Evolutionary conservation across 1,284 basidiomycete species (phyloP), one percentile per base, ranked within the genome.

Genomic region (Ustilago lituana): DNA sequence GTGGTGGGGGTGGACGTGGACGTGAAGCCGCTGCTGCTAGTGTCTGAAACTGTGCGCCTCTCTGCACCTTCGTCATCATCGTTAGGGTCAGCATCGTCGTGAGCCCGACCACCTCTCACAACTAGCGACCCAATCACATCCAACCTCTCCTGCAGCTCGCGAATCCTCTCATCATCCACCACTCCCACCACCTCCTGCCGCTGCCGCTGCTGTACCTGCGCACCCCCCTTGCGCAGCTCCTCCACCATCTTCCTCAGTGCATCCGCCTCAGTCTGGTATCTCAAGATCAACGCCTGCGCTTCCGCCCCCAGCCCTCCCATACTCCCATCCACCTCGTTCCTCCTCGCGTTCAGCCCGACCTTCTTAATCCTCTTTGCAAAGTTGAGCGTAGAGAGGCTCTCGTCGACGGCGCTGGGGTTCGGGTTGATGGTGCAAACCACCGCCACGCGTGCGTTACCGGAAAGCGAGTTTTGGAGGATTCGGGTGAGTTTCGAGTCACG

Each of bases 401-500:
- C 93, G 3, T 88, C 85, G 6, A 93, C 84, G 31, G 91, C 84
- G 8, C 51, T 48, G 1, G 72, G 58, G 20, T 53, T 66, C 3
- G 78, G 79, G 44, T 81, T 81, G 45, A 98, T 88, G 0, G 95
- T 98, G 80, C 94, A 97, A 58, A 98, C 91, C 24, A 98, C 95
- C 32, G 92, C 94, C 47, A 98, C 94, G 17, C 93, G 88, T 15
- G 96, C 95, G 79, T 97, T 93, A 1, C 95, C 96, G 0, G 91
- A 91, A 0, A 98, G 86, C 1, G 93, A 96, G 2, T 94, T 94
- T 82, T 98, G 94, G 6, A 98, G 87, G 83, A 98, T 89, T 29
- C 94, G 89, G 4, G 95, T 98, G 73, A 87, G 81, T 83, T 98
- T 98, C 43, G 92, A 94, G 82, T 98, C 96, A 40, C 95, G 90